These are phyloP conservation scores for Herpetospermum pedunculosum DNA, from an alignment of 306 rosid species.

Conservation along the genomic window DNA sequence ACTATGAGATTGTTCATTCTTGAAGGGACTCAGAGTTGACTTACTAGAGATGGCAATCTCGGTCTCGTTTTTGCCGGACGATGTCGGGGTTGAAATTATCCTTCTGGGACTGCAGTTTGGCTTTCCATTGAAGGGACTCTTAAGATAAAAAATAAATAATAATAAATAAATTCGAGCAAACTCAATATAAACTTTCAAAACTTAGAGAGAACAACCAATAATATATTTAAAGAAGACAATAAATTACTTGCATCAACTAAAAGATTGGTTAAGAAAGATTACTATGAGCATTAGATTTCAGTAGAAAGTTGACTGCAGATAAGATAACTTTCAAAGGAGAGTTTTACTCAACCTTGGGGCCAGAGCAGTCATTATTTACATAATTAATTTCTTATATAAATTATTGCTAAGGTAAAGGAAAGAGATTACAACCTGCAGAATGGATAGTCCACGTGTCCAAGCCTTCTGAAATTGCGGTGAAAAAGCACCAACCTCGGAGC, in stretches of 20 bases:
- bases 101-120: slow-evolving; percentile 21
- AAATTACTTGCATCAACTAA: not conserved
- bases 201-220: not conserved
- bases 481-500: slow-evolving; percentile 8
- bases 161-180: slow-evolving; percentile 8
- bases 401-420: not conserved
- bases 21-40: slow-evolving; percentile 15
- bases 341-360: not conserved
- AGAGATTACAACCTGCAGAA: slow-evolving; percentile 14
- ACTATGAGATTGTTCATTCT: slow-evolving; percentile 15
- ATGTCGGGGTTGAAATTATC: slow-evolving; percentile 17
- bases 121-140: slow-evolving; percentile 19
- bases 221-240: not conserved
- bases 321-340: not conserved
- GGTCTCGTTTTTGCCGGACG: slow-evolving; percentile 4
- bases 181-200: slow-evolving; percentile 15
- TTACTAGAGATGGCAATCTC: slow-evolving; percentile 11
- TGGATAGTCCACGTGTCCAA: slow-evolving; percentile 8
- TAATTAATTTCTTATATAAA: not conserved
- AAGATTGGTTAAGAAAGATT: not conserved
- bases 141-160: not conserved
- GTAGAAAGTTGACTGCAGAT: not conserved
- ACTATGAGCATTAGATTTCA: not conserved
- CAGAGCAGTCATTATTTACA: not conserved
- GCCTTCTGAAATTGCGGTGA: slow-evolving; percentile 7